Conservation (phyloP, 2,329 filamentous ascomycete genomes). For the Pseudopyrenochaeta lycopersici region DNA sequence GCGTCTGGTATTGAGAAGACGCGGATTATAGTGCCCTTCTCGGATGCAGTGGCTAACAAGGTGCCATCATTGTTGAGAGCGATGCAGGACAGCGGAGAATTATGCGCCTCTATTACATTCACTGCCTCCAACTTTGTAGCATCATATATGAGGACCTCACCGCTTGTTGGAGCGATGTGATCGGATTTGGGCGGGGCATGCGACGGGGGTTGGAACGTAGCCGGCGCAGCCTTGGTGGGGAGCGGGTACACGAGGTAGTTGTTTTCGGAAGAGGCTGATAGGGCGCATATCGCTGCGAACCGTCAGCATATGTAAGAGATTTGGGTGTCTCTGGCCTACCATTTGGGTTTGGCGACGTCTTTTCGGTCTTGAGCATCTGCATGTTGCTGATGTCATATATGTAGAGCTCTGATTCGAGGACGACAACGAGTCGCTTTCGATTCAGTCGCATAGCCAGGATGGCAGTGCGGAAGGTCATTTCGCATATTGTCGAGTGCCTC, state of each 20-base stretch:
- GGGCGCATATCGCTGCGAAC: constrained; percentile 78
- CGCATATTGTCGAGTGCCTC: constrained; percentile 89
- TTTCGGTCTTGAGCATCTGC: constrained; percentile 90
- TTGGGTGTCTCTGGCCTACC: constrained; percentile 55
- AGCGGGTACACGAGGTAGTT: constrained; percentile 96
- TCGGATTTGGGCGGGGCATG: constrained; percentile 83
- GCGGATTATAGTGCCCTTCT: constrained; percentile 96
- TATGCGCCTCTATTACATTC: constrained; percentile 94
- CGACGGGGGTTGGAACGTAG: constrained; percentile 68
- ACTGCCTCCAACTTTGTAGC: constrained; percentile 88
- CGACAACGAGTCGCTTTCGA: constrained; percentile 89
- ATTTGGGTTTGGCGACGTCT: constrained; percentile 90
- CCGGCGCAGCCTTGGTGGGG: constrained; percentile 68
- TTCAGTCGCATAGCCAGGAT: constrained; percentile 94
- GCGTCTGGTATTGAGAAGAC: constrained; percentile 93
- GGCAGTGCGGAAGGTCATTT: constrained; percentile 97
- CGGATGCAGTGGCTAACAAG: constrained; percentile 89
- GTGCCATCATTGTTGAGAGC: constrained; percentile 93
- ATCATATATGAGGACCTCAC: constrained; percentile 93
- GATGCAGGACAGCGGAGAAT: constrained; percentile 88
- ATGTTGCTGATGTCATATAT: constrained; percentile 99
- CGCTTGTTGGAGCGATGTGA: constrained; percentile 83
- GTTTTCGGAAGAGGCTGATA: constrained; percentile 93
- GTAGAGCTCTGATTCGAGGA: constrained; percentile 96
- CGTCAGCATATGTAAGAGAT: constrained; percentile 19